Base-by-base conservation (phyloP, 1,284 basidiomycete species). In the Cutaneotrichosporon dermatis region DNA sequence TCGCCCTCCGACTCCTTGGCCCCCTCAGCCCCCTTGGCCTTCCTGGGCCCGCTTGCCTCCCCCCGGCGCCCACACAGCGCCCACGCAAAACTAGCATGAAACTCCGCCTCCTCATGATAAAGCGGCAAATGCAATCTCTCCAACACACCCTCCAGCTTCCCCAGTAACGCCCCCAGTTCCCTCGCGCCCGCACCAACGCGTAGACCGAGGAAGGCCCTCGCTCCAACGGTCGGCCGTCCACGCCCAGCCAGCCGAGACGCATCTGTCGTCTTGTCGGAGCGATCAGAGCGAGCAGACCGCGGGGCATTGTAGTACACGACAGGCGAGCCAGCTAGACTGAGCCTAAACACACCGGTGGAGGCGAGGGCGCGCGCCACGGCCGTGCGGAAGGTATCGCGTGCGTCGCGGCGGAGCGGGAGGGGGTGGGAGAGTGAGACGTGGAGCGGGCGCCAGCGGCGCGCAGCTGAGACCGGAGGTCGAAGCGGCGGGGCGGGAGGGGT, bases 341-440 rank as follows among this genome's bases (percentile, higher is more conserved):
- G 40, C 7, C 48, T 36, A 37, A 74, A 69, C 4, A 52, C 44
- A n/a, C 40, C 13, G 15, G 33, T 41, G 10, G n/a, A 6, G 37
- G 40, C 10, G 13, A 58, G 33, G 10, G 61, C 54, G 15, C 39
- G 8, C 1, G 36, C 5, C 2, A 61, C 16, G 9, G 37, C 34
- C 4, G 37, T 2, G 12, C 53, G 15, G 41, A 62, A 57, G 4
- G 42, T 2, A 4, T 4, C 10, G 15, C 34, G 15, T 15, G 54
- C 25, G 48, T 58, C 52, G 8, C 67, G 60, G 9, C 75, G 71
- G 2, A 79, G 64, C 6, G 75, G 72, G 25, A 79, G 64, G 3
- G 77, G 72, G 53, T 77, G 75, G 4, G 73, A 69, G 16, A 79
- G 71, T 4, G 77, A 79, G 54, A 79, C 63, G 57, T 79, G 77